Evolutionary conservation across 352 stramenopile species (phyloP).

Genomic region (Pythium phragmiticola): DNA sequence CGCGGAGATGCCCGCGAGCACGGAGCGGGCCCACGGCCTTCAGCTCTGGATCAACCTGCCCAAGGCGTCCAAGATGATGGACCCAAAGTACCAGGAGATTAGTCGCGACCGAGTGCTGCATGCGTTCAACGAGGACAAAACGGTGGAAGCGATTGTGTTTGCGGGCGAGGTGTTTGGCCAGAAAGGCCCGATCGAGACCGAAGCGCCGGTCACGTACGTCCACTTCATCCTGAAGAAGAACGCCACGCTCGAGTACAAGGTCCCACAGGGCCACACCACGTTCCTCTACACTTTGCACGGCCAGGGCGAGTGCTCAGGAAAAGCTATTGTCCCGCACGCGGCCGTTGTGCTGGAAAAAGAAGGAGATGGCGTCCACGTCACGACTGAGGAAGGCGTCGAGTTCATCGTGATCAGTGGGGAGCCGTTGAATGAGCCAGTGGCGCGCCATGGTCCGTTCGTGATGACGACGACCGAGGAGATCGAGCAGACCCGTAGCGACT

Average conservation of each 20-base stretch:
- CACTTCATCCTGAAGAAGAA: constrained; percentile 34
- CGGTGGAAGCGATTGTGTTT: constrained; percentile 35
- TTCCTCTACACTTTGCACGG: constrained; percentile 29
- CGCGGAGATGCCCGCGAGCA: constrained; percentile 30
- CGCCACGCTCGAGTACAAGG: constrained; percentile 26
- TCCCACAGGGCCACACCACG: constrained; percentile 31
- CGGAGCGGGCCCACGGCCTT: constrained; percentile 26
- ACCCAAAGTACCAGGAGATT: constrained; percentile 42
- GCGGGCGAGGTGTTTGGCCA: constrained; percentile 35
- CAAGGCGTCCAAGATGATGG: constrained; percentile 31
- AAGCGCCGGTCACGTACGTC: constrained; percentile 35
- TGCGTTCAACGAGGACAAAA: constrained; percentile 27
- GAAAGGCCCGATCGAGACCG: constrained; percentile 30
- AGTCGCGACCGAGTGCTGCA: constrained; percentile 26
- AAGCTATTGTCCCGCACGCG: constrained; percentile 35
- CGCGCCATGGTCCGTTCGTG: constrained; percentile 71
- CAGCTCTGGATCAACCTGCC: constrained; percentile 45
- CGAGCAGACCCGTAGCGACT: constrained; percentile 35
- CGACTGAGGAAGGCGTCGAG: constrained; percentile 36
- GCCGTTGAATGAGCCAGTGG: constrained; percentile 58
- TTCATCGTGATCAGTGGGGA: constrained; percentile 61
- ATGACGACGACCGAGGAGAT: constrained; percentile 64
- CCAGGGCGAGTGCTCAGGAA: background rate
- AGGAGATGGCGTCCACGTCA: constrained; percentile 48
- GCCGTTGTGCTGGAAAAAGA: constrained; percentile 48